These are phyloP conservation scores for Sporothrix curviconia DNA, from an alignment of 2,329 filamentous ascomycete species.

Conservation along the genomic window DNA sequence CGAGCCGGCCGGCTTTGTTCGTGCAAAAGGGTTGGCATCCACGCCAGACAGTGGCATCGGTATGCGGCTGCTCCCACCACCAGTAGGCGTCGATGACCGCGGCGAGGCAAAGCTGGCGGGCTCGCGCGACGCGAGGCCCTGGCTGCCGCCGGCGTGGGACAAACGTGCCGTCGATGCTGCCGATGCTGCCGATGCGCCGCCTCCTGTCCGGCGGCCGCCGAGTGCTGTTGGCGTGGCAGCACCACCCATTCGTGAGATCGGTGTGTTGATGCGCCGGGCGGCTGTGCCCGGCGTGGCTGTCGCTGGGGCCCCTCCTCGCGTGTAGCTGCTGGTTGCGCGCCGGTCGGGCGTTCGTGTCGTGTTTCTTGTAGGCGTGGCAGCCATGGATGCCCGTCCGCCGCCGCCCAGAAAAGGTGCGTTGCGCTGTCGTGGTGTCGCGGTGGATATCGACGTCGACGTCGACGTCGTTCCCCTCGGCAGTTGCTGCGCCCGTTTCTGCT, in stretches of 20 bases:
- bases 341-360: not conserved
- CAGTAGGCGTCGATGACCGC: constrained; percentile 35
- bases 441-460: not conserved
- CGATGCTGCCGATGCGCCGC: constrained; percentile 9
- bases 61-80: constrained; percentile 35
- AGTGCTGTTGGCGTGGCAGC: constrained; percentile 17
- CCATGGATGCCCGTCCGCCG: not conserved
- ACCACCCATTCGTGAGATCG: constrained; percentile 31
- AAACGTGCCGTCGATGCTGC: constrained; percentile 28
- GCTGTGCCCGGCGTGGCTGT: constrained; percentile 24
- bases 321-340: constrained; percentile 14
- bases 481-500: not conserved
- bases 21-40: constrained; percentile 15
- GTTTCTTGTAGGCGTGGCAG: not conserved
- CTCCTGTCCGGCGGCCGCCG: not conserved
- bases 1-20: not conserved
- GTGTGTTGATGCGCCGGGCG: constrained; percentile 40
- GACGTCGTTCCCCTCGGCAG: not conserved
- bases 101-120: constrained; percentile 50
- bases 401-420: not conserved
- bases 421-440: not conserved
- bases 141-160: constrained; percentile 42
- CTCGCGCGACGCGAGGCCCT: constrained; percentile 33
- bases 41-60: constrained; percentile 25
- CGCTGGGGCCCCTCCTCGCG: constrained; percentile 5